These are phyloP conservation scores for Xylogone sp. DNA, from an alignment of 2,329 filamentous ascomycete genomes.

Conservation along the genomic window DNA sequence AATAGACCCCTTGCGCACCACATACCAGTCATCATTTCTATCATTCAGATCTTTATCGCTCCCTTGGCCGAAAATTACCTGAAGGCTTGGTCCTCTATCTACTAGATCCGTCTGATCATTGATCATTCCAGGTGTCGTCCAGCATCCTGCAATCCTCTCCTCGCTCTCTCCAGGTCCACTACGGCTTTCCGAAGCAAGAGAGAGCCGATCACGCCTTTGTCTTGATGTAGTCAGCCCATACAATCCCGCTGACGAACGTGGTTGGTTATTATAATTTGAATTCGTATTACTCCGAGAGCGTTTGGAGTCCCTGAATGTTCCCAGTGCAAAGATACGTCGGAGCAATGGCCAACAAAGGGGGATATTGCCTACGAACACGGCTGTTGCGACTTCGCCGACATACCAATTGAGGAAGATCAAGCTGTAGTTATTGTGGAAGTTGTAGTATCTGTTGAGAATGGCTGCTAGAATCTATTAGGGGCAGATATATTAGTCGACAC, in stretches of 20 bases:
- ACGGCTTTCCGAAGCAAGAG: not conserved
- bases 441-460: conserved; percentile 41
- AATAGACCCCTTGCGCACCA: no score
- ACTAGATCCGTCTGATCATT: no score
- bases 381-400: conserved; percentile 45
- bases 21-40: no score
- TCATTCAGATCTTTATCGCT: no score
- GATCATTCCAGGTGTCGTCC: not conserved
- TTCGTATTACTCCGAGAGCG: not conserved
- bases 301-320: not conserved
- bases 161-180: not conserved
- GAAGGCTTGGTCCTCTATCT: no score
- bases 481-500: no score
- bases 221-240: not conserved
- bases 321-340: conserved; percentile 30
- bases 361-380: conserved; percentile 46
- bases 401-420: conserved; percentile 36
- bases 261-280: not conserved
- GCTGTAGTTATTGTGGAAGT: conserved; percentile 26
- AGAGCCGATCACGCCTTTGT: not conserved
- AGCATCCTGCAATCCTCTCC: not conserved
- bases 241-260: not conserved
- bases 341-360: conserved; percentile 47
- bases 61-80: no score
- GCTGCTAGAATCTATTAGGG: conserved; percentile 39